Evolutionary conservation across 2,329 filamentous ascomycete species (phyloP).

Genomic region (Orbilia blumenaviensis): DNA sequence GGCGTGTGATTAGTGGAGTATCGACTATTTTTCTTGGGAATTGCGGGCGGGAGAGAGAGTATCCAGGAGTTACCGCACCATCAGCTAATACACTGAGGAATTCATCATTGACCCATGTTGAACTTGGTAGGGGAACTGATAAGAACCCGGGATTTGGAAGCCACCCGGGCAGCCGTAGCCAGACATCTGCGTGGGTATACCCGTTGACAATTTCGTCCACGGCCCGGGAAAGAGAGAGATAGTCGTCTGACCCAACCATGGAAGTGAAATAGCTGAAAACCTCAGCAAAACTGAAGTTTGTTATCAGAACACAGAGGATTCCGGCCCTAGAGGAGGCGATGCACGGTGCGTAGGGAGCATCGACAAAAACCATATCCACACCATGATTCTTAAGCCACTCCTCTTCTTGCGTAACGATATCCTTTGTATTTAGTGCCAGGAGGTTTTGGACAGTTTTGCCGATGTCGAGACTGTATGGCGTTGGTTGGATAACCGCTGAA

Average conservation of each 20-base stretch:
- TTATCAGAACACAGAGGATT: constrained; percentile 34
- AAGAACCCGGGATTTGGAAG: constrained; percentile 45
- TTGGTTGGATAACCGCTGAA: constrained; percentile 40
- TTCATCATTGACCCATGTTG: constrained; percentile 27
- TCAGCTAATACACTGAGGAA: not conserved
- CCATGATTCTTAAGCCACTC: constrained; percentile 28
- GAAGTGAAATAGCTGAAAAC: constrained; percentile 47
- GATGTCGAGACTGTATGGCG: constrained; percentile 38
- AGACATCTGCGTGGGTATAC: constrained; percentile 40
- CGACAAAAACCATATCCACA: constrained; percentile 28
- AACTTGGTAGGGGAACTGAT: constrained; percentile 21
- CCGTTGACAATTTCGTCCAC: constrained; percentile 21
- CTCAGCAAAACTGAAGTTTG: constrained; percentile 48
- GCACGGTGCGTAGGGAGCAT: constrained; percentile 33
- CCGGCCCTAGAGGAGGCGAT: constrained; percentile 23
- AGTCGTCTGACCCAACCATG: not conserved
- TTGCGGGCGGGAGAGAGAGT: constrained; percentile 8
- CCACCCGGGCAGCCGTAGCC: constrained; percentile 38
- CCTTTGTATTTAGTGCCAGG: constrained; percentile 8
- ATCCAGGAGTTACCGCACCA: not conserved
- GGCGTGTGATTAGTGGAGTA: constrained; percentile 37
- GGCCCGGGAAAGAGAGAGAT: not conserved
- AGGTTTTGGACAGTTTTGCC: constrained; percentile 30
- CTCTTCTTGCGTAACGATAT: constrained; percentile 16
- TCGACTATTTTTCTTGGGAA: constrained; percentile 39